These are phyloP conservation scores for Hypomyces rosellus DNA, from an alignment of 2,329 filamentous ascomycete species.

Conservation along the genomic window DNA sequence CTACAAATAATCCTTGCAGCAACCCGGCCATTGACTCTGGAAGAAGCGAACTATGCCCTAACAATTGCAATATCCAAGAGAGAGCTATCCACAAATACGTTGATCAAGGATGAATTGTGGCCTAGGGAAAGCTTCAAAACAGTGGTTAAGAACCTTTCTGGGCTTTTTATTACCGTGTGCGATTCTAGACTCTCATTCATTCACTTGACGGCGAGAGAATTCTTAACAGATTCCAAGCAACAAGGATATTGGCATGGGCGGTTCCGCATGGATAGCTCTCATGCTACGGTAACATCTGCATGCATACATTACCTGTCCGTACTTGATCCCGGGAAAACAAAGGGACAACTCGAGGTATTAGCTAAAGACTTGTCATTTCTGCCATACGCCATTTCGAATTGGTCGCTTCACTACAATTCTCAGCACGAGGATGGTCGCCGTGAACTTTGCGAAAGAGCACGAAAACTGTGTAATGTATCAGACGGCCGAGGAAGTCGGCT, in stretches of 20 bases:
- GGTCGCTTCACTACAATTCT: not conserved
- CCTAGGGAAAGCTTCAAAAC: not conserved
- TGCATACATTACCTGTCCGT: no score
- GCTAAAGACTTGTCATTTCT: not conserved
- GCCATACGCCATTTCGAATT: not conserved
- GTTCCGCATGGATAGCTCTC: no score
- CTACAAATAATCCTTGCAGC: constrained; percentile 1
- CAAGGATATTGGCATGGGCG: not conserved
- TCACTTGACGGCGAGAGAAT: constrained; percentile 7
- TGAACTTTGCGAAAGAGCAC: not conserved
- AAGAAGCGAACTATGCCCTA: constrained; percentile 5
- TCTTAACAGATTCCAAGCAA: constrained; percentile 4
- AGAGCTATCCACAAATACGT: not conserved
- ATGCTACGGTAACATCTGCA: no score
- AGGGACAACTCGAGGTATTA: no score
- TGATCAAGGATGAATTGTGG: not conserved
- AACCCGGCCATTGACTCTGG: constrained; percentile 3
- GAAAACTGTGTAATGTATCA: not conserved
- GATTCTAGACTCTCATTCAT: constrained; percentile 3
- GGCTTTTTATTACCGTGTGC: constrained; percentile 4
- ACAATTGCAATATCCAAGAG: not conserved
- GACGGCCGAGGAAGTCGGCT: not conserved
- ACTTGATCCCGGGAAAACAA: no score
- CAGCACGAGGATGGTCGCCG: not conserved
- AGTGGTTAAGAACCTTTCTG: not conserved